Base-by-base conservation (phyloP, 345 rosid species). In the Odontarrhena argentea region DNA sequence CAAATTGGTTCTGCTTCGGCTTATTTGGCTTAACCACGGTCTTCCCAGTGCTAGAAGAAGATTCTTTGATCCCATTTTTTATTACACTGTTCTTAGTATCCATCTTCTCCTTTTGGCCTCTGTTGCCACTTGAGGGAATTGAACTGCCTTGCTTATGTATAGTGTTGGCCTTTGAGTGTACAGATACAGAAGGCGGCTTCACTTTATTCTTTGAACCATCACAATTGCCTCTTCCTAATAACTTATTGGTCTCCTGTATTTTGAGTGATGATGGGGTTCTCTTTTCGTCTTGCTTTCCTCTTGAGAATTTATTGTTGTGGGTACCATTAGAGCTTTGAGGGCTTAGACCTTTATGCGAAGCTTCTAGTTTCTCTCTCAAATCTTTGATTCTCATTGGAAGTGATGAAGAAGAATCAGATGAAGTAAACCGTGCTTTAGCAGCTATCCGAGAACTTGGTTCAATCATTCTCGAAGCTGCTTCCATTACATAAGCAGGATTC, bases 381-480 rank as follows among this genome's bases (percentile, higher is more conserved):
- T 85, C 87, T 76, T 62, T 78, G 49, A 87, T 82, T 73, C 82
- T 87, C 81, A 88, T 60, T 15, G 77, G 77, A 37, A 66, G 55
- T 76, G 81, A 83, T 8, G 96, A 84, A 32, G 88, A 60, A 30
- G 85, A 77, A 12, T 75, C 81, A 37, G 71, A 68, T 1, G 76
- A 78, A 35, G 84, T 42, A 50, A 74, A 55, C 65, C 74, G 80
- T 52, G 65, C 26, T 54, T 61, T 82, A 18, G 65, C 63, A 72
- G 69, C 61, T 55, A 63, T 54, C 66, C 65, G 75, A 13, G 92
- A 86, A 73, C 84, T 84, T 22, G 85, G 83, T 35, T 83, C 89
- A 8, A 88, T 86, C 62, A 94, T 88, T 79, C 80, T 92, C 14
- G 95, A 81, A 71, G 95, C 89, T 38, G 87, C 87, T 84, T 88